phyloP scores from a whole-genome alignment of 805 yeast species.

The Blastobotrys americana region DNA sequence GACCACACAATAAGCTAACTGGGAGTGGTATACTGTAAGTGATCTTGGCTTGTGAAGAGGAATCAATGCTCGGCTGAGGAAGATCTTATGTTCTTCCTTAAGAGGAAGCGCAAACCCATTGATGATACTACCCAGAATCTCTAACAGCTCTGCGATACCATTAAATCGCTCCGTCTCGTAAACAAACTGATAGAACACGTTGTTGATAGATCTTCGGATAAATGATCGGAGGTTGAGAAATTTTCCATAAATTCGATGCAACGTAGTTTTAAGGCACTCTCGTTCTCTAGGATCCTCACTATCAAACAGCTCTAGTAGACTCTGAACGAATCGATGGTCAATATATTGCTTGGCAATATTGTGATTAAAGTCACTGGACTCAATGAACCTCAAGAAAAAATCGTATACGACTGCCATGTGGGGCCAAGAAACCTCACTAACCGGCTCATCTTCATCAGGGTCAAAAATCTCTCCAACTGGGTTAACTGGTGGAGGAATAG shows the following conservation, averaged over 20 bases:
- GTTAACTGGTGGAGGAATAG: constrained; percentile 97
- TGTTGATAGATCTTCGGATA: constrained; percentile 83
- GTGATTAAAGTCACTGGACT: constrained; percentile 90
- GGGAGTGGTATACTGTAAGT: constrained; percentile 88
- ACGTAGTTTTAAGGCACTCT: constrained; percentile 87
- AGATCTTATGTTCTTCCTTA: constrained; percentile 93
- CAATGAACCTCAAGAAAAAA: constrained; percentile 85
- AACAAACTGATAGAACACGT: constrained; percentile 85
- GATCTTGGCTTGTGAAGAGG: constrained; percentile 92
- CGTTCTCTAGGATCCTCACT: constrained; percentile 95
- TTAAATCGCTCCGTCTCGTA: constrained; percentile 95
- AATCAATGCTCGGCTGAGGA: constrained; percentile 73
- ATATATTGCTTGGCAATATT: constrained; percentile 88
- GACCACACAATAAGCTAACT: constrained; percentile 91
- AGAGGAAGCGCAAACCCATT: constrained; percentile 97
- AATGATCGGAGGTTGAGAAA: constrained; percentile 82
- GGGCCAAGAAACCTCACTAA: constrained; percentile 94
- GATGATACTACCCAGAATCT: constrained; percentile 90
- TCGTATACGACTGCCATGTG: constrained; percentile 97
- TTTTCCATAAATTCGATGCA: constrained; percentile 94
- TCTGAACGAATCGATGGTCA: constrained; percentile 81
- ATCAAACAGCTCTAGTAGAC: constrained; percentile 82
- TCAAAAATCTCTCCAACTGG: constrained; percentile 94
- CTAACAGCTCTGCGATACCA: constrained; percentile 91
- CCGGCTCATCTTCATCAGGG: constrained; percentile 99